phyloP scores from a whole-genome alignment of 2,329 filamentous ascomycete species.

The Fusarium lateritium region DNA sequence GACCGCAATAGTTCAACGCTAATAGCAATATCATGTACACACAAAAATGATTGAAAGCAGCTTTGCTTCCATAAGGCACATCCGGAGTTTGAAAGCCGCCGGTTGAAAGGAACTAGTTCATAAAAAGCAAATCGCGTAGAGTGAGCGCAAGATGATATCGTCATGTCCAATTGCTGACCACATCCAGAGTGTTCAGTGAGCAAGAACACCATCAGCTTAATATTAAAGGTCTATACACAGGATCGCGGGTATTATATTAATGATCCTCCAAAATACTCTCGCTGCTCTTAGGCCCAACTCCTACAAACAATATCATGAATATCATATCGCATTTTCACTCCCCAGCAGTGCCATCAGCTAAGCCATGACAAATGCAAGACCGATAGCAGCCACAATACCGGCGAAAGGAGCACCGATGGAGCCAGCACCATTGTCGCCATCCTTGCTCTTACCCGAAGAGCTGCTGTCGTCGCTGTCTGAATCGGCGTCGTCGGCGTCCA shows the following conservation, averaged over 20 bases:
- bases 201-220: background rate
- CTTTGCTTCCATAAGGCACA: no score
- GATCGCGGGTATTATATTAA: conserved; percentile 17
- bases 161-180: background rate
- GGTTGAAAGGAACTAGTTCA: no score
- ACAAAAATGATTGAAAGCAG: no score
- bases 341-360: conserved; percentile 9
- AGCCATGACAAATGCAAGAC: conserved; percentile 39
- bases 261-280: conserved; percentile 16
- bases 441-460: conserved; percentile 23
- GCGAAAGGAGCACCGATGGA: conserved; percentile 34
- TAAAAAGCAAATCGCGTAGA: no score
- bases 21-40: no score
- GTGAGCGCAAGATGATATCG: no score
- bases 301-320: conserved; percentile 22
- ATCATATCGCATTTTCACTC: conserved; percentile 32
- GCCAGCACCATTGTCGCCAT: conserved; percentile 36
- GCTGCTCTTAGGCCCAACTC: conserved; percentile 5
- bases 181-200: background rate
- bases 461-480: conserved; percentile 10
- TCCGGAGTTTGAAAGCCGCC: no score
- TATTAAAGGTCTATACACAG: conserved; percentile 8
- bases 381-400: conserved; percentile 37
- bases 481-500: conserved; percentile 41
- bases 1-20: no score